These are phyloP conservation scores for Aspergillus japonicus DNA, from an alignment of 2,329 filamentous ascomycete genomes.

Conservation along the genomic window DNA sequence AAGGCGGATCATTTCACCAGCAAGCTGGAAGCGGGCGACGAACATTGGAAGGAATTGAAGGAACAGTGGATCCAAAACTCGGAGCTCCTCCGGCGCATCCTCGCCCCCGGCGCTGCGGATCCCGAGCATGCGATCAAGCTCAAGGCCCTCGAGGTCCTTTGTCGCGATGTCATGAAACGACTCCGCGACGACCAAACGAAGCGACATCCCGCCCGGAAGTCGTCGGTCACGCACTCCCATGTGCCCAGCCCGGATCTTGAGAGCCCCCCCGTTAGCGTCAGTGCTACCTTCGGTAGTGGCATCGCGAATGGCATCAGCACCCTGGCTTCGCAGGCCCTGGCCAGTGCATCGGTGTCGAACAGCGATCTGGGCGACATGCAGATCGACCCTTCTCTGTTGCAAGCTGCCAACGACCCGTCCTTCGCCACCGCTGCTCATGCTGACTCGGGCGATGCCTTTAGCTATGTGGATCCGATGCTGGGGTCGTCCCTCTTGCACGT, in stretches of 20 bases:
- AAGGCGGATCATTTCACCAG: slow-evolving; percentile 66
- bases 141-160: slow-evolving; percentile 68
- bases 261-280: slow-evolving; percentile 23
- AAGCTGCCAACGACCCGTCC: slow-evolving; percentile 54
- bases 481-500: slow-evolving; percentile 42
- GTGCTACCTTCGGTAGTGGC: slow-evolving; percentile 22
- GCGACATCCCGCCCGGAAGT: slow-evolving; percentile 50
- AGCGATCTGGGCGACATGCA: slow-evolving; percentile 55
- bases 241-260: slow-evolving; percentile 22
- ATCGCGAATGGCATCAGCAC: slow-evolving; percentile 45
- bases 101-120: slow-evolving; percentile 54
- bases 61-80: slow-evolving; percentile 64
- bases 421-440: slow-evolving; percentile 29
- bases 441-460: slow-evolving; percentile 31
- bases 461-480: slow-evolving; percentile 40
- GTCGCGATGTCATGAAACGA: slow-evolving; percentile 75
- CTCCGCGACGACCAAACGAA: slow-evolving; percentile 66
- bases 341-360: slow-evolving; percentile 39
- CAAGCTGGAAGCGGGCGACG: slow-evolving; percentile 69
- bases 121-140: slow-evolving; percentile 56
- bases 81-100: slow-evolving; percentile 54
- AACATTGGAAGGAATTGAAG: slow-evolving; percentile 71
- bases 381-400: slow-evolving; percentile 62
- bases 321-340: slow-evolving; percentile 45
- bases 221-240: slow-evolving; percentile 26